These are phyloP conservation scores for Aspergillus nomiae DNA, from an alignment of 2,329 filamentous ascomycete species.

Conservation along the genomic window DNA sequence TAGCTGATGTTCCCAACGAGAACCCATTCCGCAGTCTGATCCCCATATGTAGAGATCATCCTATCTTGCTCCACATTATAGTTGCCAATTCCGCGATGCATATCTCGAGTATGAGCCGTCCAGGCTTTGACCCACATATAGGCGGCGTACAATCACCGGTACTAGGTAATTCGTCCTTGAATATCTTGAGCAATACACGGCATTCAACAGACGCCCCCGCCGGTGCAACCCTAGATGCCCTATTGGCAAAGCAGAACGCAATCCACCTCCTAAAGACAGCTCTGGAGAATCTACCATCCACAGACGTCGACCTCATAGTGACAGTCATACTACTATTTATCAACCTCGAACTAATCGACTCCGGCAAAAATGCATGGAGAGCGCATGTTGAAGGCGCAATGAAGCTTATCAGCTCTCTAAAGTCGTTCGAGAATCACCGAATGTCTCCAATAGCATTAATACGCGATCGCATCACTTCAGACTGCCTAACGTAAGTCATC, in stretches of 20 bases:
- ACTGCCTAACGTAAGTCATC: not conserved
- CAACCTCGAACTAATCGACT: not conserved
- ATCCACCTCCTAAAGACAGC: not conserved
- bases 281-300: not conserved
- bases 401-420: not conserved
- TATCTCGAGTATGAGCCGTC: not conserved
- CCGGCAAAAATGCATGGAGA: slow-evolving; percentile 4
- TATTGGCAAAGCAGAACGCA: not conserved
- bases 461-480: not conserved
- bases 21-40: not conserved
- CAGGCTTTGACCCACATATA: not conserved
- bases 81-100: slow-evolving; percentile 1
- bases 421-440: not conserved
- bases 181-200: too few relatives aligned
- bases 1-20: not conserved
- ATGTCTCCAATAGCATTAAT: not conserved
- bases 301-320: not conserved
- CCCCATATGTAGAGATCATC: not conserved
- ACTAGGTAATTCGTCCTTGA: too few relatives aligned
- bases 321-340: not conserved
- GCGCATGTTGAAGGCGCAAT: slow-evolving; percentile 7
- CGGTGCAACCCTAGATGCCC: not conserved
- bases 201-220: not conserved
- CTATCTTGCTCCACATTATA: not conserved
- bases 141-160: not conserved